Conservation (phyloP, 345 rosid species). For the Odontarrhena argentea region DNA sequence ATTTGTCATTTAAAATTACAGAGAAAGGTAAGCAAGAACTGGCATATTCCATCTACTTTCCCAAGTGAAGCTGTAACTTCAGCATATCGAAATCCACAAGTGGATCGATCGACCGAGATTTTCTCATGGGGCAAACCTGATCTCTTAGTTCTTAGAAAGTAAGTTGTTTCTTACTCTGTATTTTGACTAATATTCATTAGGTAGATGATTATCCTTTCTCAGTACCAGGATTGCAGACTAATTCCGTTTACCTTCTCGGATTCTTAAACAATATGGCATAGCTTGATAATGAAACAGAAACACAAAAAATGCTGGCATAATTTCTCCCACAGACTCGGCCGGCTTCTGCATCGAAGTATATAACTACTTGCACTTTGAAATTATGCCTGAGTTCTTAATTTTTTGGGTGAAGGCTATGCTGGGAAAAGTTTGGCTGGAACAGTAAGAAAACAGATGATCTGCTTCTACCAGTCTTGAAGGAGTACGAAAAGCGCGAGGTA, state of each 20-base stretch:
- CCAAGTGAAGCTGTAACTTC: slow-evolving; percentile 87
- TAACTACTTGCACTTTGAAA: slow-evolving; percentile 1
- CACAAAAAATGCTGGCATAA: not conserved
- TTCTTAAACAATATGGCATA: slow-evolving; percentile 4
- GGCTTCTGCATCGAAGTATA: not conserved
- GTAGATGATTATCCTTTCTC: slow-evolving; percentile 10
- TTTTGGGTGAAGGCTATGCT: slow-evolving; percentile 66
- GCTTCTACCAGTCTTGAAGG: slow-evolving; percentile 84
- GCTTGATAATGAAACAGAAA: slow-evolving; percentile 12
- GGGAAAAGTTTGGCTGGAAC: slow-evolving; percentile 95
- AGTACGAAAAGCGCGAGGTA: slow-evolving; percentile 91
- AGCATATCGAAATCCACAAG: slow-evolving; percentile 86
- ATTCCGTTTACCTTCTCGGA: not conserved
- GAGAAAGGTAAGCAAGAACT: slow-evolving; percentile 99
- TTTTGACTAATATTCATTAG: not conserved
- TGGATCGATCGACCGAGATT: slow-evolving; percentile 85
- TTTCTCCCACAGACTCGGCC: not conserved
- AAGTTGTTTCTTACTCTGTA: slow-evolving; percentile 28
- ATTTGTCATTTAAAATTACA: slow-evolving; percentile 37
- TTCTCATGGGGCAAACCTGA: slow-evolving; percentile 97
- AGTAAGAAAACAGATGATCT: slow-evolving; percentile 80
- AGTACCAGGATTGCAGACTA: slow-evolving; percentile 6
- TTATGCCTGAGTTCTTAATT: slow-evolving; percentile 19
- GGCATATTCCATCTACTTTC: slow-evolving; percentile 88
- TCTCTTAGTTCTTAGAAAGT: slow-evolving; percentile 75